Evolutionary conservation across 2,329 filamentous ascomycete species (phyloP), one percentile per base, ranked within the genome.

Genomic region (Cytospora schulzeri): DNA sequence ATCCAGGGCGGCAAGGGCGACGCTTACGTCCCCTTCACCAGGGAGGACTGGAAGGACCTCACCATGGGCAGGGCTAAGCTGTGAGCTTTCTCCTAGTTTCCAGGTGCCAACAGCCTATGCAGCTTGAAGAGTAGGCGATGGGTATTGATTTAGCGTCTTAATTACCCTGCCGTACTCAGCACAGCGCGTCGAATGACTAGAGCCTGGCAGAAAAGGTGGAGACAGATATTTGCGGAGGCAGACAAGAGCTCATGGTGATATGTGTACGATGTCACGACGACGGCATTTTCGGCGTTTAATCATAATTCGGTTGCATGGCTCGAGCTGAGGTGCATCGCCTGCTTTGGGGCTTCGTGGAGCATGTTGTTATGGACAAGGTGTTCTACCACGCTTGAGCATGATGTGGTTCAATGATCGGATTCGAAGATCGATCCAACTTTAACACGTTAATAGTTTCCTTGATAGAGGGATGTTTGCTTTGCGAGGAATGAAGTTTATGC

Each of bases 11-110:
- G 82, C 0, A 83, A 82, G 75, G 72, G 80, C 3, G 77, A 80
- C 28, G 80, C 79, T 2, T 91, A 91, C 74, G 78, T 84, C 8
- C 79, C 83, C 0, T 91, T 90, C 70, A 81, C 78, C 1, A 75
- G 79, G 68, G 74, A 76, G 29, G 85, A 91, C 68, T 91, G 87
- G 86, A 80, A 83, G 24, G 71, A 67, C 19, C 57, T 74, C 33
- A 68, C 70, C 5, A 48, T 52, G 1, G 72, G 72, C 11, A 71
- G 71, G 59, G 73, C 73, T 19, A 72, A 69, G 63, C 63, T 75
- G 29, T 75, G 57, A 66, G 35, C 15, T 17, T 6, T 17, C n/a
- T 33, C 28, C 6, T 14, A 15, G n/a, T 3, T 1, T 4, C 29
- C 11, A 24, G 45, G 45, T 14, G n/a, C n/a, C 1, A 48, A 48